Evolutionary conservation across 352 stramenopile species (phyloP).

Genomic region (Pythium folliculosum): DNA sequence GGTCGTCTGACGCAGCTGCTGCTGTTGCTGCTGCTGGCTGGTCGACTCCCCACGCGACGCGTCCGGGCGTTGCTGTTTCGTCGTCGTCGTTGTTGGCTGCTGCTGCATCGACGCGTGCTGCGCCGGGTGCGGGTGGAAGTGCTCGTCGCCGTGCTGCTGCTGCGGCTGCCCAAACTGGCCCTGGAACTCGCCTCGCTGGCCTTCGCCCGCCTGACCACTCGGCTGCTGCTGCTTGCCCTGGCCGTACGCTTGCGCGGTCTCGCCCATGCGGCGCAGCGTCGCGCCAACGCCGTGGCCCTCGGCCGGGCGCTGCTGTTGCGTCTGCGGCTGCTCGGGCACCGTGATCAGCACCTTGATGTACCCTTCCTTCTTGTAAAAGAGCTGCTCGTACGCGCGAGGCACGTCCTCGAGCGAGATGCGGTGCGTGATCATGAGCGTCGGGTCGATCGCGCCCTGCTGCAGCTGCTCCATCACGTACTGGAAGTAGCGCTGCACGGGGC

Average conservation of each 20-base stretch:
- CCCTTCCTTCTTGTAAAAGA: constrained; percentile 56
- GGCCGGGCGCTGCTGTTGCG: background rate
- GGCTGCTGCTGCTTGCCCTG: background rate
- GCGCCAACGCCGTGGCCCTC: background rate
- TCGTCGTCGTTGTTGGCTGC: background rate
- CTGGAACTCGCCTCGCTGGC: background rate
- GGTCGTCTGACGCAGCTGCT: background rate
- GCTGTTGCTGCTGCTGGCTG: background rate
- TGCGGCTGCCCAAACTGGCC: background rate
- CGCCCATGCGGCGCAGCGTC: constrained; percentile 7
- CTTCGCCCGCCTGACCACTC: background rate
- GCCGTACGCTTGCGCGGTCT: constrained; percentile 4
- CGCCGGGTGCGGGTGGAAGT: constrained; percentile 7
- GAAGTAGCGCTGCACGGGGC: constrained; percentile 59
- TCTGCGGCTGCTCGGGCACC: background rate
- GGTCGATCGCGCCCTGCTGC: constrained; percentile 52
- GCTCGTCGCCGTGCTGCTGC: background rate
- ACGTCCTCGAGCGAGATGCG: constrained; percentile 55
- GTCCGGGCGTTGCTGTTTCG: background rate
- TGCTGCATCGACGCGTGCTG: constrained; percentile 11
- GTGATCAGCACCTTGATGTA: constrained; percentile 65
- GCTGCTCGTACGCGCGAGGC: constrained; percentile 48
- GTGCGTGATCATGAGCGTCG: constrained; percentile 58
- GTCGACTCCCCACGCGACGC: background rate
- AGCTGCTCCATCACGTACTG: constrained; percentile 42